A percentile compares a stretch with the other conserved stretches of the same genome.
Conservation (phyloP, 2,329 filamentous ascomycete genomes). For the Capronia coronata region DNA sequence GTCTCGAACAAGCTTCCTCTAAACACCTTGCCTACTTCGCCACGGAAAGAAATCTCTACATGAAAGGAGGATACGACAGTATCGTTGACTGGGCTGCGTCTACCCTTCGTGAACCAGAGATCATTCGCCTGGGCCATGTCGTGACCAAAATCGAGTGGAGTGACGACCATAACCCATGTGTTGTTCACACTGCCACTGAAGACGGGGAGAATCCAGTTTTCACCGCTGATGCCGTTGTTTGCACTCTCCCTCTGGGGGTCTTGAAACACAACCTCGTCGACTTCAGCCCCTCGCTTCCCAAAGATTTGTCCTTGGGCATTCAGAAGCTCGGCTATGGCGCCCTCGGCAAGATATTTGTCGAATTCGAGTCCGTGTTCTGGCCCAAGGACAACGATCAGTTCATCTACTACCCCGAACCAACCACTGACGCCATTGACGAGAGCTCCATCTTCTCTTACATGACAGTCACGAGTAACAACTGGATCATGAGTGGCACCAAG, state of each 20-base stretch:
- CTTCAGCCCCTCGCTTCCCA: constrained; percentile 37
- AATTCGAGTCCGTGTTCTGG: constrained; percentile 42
- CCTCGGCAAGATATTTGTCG: constrained; percentile 41
- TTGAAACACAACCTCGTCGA: constrained; percentile 37
- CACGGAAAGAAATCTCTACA: constrained; percentile 42
- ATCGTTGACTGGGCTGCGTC: constrained; percentile 40
- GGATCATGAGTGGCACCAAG: constrained; percentile 41
- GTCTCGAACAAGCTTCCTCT: constrained; percentile 38
- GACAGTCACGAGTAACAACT: constrained; percentile 41
- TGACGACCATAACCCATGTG: constrained; percentile 28
- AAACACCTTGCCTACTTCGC: constrained; percentile 42
- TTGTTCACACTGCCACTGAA: constrained; percentile 25
- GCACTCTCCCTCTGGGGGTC: constrained; percentile 38
- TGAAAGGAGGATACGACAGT: constrained; percentile 43
- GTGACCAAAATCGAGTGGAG: constrained; percentile 39
- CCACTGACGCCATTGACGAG: constrained; percentile 32
- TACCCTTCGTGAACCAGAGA: constrained; percentile 34
- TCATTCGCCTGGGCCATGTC: constrained; percentile 35
- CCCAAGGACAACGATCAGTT: constrained; percentile 43
- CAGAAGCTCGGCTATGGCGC: constrained; percentile 39
- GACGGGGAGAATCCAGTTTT: constrained; percentile 14
- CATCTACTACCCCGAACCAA: constrained; percentile 40
- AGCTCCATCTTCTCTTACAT: constrained; percentile 40
- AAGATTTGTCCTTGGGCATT: constrained; percentile 35
- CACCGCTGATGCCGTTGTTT: constrained; percentile 37